A percentile compares a stretch with the other conserved stretches of the same genome.
These are phyloP conservation scores for Boletus rubroflammeus DNA, from an alignment of 768 basidiomycete species.

Conservation along the genomic window DNA sequence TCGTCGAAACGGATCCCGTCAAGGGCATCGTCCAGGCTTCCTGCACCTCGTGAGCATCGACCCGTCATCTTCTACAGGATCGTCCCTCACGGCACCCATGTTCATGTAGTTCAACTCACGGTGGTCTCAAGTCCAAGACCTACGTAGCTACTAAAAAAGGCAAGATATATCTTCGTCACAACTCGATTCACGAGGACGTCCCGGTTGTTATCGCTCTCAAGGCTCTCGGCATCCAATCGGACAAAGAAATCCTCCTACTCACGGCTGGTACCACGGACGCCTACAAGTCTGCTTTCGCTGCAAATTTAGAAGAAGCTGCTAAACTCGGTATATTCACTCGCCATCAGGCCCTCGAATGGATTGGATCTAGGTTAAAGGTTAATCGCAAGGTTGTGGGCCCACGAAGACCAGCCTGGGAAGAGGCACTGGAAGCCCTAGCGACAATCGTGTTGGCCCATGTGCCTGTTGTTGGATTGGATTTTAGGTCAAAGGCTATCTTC, in stretches of 20 bases:
- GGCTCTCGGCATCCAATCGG: conserved; percentile 93
- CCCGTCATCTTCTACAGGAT: neutral
- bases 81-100: conserved; percentile 7
- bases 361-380: conserved; percentile 89
- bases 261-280: conserved; percentile 90
- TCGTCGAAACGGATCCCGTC: conserved; percentile 89
- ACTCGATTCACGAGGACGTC: conserved; percentile 95
- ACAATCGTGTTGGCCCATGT: conserved; percentile 97
- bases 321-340: conserved; percentile 88
- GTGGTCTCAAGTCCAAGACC: conserved; percentile 91
- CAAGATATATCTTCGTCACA: conserved; percentile 94
- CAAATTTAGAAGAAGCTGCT: conserved; percentile 92
- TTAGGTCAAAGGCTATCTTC: conserved; percentile 92
- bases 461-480: conserved; percentile 83
- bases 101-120: conserved; percentile 64
- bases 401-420: conserved; percentile 84
- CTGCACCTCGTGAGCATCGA: conserved; percentile 80
- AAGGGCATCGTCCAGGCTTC: conserved; percentile 93
- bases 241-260: conserved; percentile 94
- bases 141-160: conserved; percentile 95
- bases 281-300: conserved; percentile 82
- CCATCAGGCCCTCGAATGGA: conserved; percentile 92
- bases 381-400: conserved; percentile 80
- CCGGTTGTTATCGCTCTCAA: conserved; percentile 96
- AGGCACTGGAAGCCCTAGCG: conserved; percentile 93